These are phyloP conservation scores for Rhizopus arrhizus DNA, from an alignment of 371 early-diverging fungal genomes.

Conservation along the genomic window DNA sequence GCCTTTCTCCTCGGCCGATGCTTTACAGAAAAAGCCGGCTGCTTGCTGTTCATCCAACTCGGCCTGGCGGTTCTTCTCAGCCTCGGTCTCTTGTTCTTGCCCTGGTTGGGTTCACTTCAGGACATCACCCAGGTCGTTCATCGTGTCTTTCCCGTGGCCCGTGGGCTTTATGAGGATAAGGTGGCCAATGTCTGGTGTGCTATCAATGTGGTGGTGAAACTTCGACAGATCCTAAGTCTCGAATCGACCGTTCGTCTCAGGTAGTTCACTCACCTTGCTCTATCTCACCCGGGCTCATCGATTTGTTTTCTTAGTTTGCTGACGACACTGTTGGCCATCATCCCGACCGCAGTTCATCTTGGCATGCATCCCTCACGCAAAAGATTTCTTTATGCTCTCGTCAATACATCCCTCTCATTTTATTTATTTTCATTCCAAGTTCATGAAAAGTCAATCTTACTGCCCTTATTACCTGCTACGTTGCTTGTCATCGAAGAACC, in stretches of 20 bases:
- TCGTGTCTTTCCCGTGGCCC: conserved; percentile 89
- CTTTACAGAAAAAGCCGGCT: conserved; percentile 49
- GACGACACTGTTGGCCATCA: conserved; percentile 66
- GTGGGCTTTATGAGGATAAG: conserved; percentile 97
- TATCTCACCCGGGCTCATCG: too few species aligned
- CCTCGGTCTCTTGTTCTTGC: conserved; percentile 65
- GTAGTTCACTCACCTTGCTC: conserved; percentile 32
- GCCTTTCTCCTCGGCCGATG: conserved; percentile 82
- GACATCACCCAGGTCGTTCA: conserved; percentile 77
- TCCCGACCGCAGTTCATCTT: conserved; percentile 71
- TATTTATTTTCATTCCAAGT: conserved; percentile 96
- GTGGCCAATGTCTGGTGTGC: conserved; percentile 98
- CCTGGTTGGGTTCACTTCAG: conserved; percentile 68
- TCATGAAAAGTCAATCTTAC: conserved; percentile 93
- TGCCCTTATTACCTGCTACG: conserved; percentile 79
- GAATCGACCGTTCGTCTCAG: conserved; percentile 69
- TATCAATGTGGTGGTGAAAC: conserved; percentile 79
- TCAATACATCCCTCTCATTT: conserved; percentile 81
- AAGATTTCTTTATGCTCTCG: conserved; percentile 69
- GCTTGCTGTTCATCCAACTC: conserved; percentile 68
- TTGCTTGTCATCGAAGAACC: conserved; percentile 69
- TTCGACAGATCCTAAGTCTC: conserved; percentile 67
- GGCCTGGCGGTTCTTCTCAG: conserved; percentile 76
- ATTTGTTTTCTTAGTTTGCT: conserved; percentile 51
- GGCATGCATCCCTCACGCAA: conserved; percentile 53